A percentile compares a stretch with the other conserved stretches of the same genome.
phyloP scores from a whole-genome alignment of 208 protist genomes.

The Acanthamoeba healyi region DNA sequence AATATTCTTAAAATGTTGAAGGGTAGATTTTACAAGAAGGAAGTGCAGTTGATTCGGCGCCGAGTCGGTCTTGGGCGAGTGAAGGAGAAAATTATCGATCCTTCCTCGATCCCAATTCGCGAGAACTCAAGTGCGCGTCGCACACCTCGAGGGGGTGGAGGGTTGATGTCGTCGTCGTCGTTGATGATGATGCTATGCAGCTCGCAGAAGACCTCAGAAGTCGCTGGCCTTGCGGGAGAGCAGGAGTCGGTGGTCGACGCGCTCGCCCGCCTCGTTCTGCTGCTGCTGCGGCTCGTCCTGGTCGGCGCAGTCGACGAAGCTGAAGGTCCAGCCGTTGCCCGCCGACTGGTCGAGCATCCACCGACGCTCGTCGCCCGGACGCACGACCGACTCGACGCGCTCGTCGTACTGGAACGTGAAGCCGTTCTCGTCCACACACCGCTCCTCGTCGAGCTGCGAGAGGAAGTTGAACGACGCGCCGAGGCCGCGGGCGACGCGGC shows the following conservation, averaged over 20 bases:
- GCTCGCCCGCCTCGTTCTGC: not conserved
- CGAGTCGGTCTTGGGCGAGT: not conserved
- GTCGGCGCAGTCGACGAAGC: not conserved
- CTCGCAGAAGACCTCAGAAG: no score
- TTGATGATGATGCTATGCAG: no score
- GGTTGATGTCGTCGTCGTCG: not conserved
- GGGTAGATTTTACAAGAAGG: no score
- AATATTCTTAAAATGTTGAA: no score
- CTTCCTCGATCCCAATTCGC: not conserved
- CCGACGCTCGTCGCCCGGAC: not conserved
- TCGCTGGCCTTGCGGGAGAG: conserved; percentile 37
- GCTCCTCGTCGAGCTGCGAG: not conserved
- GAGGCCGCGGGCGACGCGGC: not conserved
- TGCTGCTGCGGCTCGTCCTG: not conserved
- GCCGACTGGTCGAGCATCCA: conserved; percentile 3
- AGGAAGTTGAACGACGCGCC: conserved; percentile 45
- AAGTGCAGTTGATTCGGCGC: not conserved
- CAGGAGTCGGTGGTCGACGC: conserved; percentile 2
- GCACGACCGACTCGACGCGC: not conserved
- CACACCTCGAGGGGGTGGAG: no score
- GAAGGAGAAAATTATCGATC: not conserved
- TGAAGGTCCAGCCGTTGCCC: not conserved
- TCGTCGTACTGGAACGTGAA: conserved; percentile 10
- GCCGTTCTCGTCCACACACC: conserved; percentile 12
- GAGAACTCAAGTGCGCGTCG: no score